Conservation (phyloP, 1,284 basidiomycete genomes). For the Inonotus obliquus region DNA sequence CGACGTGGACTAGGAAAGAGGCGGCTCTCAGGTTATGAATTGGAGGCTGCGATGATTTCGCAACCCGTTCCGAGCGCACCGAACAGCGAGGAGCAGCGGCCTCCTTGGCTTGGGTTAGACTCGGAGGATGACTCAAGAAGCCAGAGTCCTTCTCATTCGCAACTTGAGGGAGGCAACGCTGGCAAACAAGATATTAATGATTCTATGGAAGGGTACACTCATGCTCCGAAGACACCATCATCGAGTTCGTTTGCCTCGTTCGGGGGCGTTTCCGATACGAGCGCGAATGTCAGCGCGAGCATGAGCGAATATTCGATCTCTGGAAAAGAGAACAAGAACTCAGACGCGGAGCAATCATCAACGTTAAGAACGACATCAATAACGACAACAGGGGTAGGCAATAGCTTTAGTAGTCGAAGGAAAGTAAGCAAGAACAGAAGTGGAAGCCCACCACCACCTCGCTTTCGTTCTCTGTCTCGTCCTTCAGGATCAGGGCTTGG, state of each 20-base stretch:
- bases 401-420: not conserved
- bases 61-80: slow-evolving; percentile 11
- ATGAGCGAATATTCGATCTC: not conserved
- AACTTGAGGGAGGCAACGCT: not conserved
- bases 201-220: not conserved
- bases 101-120: not conserved
- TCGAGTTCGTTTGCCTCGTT: slow-evolving; percentile 1
- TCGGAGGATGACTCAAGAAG: not conserved
- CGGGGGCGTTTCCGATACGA: slow-evolving; percentile 3
- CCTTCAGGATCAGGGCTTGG: not conserved
- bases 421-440: not conserved
- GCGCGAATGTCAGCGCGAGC: not conserved
- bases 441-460: slow-evolving; percentile 4
- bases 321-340: not conserved
- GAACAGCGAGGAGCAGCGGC: not conserved
- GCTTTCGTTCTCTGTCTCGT: slow-evolving; percentile 12
- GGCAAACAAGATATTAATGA: not conserved
- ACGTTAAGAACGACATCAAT: too few relatives aligned
- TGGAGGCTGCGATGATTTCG: slow-evolving; percentile 3
- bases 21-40: not conserved
- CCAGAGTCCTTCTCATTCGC: not conserved
- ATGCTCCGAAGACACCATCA: slow-evolving; percentile 5
- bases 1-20: too few relatives aligned
- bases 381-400: not conserved
- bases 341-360: too few relatives aligned